phyloP scores from a whole-genome alignment of 106 monocot species.

The Ottelia alismoides region DNA sequence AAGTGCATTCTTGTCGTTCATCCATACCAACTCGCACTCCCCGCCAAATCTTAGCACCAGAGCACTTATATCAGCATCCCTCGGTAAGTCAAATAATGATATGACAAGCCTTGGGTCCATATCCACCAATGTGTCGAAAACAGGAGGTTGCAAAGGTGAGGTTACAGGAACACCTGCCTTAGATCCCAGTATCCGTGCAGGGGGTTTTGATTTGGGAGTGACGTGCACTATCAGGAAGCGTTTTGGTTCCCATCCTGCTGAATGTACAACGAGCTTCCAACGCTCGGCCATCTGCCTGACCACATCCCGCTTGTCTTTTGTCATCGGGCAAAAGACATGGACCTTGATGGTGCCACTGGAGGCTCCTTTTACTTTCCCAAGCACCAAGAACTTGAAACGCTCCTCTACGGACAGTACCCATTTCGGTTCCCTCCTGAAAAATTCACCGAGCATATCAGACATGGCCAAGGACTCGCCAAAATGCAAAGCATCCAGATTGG shows the following conservation, averaged over 20 bases:
- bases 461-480: conserved; percentile 62
- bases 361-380: conserved; percentile 56
- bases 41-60: conserved; percentile 89
- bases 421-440: conserved; percentile 77
- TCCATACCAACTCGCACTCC: conserved; percentile 89
- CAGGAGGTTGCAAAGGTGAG: conserved; percentile 24
- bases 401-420: conserved; percentile 84
- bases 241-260: conserved; percentile 89
- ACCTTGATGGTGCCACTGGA: conserved; percentile 21
- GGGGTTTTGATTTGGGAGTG: conserved; percentile 78
- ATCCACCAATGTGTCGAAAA: conserved; percentile 70
- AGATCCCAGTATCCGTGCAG: conserved; percentile 44
- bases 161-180: conserved; percentile 46
- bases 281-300: conserved; percentile 68
- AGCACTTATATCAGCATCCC: conserved; percentile 88
- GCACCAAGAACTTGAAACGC: conserved; percentile 84
- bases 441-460: conserved; percentile 50
- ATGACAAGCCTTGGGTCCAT: conserved; percentile 96
- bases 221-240: conserved; percentile 68
- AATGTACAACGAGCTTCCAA: conserved; percentile 78
- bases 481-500: conserved; percentile 67
- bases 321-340: conserved; percentile 73
- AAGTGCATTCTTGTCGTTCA: conserved; percentile 96
- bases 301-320: conserved; percentile 87
- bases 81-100: conserved; percentile 79